Conservation (phyloP, 2,329 filamentous ascomycete genomes). For the Monilinia aucupariae region DNA sequence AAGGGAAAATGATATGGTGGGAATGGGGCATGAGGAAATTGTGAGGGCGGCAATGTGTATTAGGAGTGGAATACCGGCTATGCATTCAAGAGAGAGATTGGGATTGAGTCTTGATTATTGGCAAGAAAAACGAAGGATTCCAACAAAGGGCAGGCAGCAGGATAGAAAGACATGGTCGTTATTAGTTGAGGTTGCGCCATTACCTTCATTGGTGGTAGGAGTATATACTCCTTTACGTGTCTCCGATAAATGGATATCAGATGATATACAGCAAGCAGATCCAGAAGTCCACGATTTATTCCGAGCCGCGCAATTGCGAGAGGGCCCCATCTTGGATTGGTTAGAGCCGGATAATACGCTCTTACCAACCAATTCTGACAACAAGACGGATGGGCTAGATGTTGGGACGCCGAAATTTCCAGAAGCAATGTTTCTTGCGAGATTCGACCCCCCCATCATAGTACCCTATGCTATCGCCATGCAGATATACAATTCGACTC, state of each 20-base stretch:
- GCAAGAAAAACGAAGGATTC: slow-evolving; percentile 54
- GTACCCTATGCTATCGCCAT: slow-evolving; percentile 60
- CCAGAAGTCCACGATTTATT: slow-evolving; percentile 42
- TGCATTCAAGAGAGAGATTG: slow-evolving; percentile 62
- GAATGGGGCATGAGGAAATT: slow-evolving; percentile 41
- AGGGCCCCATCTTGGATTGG: slow-evolving; percentile 56
- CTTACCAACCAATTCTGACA: slow-evolving; percentile 40
- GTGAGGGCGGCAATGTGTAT: slow-evolving; percentile 49
- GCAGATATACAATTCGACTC: slow-evolving; percentile 55
- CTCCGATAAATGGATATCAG: slow-evolving; percentile 68
- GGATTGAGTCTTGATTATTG: slow-evolving; percentile 75
- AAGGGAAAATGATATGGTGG: slow-evolving; percentile 42
- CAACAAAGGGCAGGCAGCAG: slow-evolving; percentile 33
- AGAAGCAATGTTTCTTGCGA: slow-evolving; percentile 68
- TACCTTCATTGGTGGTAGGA: slow-evolving; percentile 35
- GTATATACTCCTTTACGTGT: slow-evolving; percentile 59
- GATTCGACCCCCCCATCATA: slow-evolving; percentile 67
- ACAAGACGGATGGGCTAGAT: slow-evolving; percentile 49
- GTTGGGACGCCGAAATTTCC: slow-evolving; percentile 56
- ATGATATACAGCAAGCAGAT: slow-evolving; percentile 55
- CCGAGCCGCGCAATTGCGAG: slow-evolving; percentile 30
- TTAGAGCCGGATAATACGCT: slow-evolving; percentile 64
- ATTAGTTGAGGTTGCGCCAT: slow-evolving; percentile 57
- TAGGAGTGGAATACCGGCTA: slow-evolving; percentile 62
- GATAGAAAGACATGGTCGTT: slow-evolving; percentile 56